Evolutionary conservation across 257 asterid genomes (phyloP), one percentile per base, ranked within the genome.

Genomic region (Lavandula angustifolia): DNA sequence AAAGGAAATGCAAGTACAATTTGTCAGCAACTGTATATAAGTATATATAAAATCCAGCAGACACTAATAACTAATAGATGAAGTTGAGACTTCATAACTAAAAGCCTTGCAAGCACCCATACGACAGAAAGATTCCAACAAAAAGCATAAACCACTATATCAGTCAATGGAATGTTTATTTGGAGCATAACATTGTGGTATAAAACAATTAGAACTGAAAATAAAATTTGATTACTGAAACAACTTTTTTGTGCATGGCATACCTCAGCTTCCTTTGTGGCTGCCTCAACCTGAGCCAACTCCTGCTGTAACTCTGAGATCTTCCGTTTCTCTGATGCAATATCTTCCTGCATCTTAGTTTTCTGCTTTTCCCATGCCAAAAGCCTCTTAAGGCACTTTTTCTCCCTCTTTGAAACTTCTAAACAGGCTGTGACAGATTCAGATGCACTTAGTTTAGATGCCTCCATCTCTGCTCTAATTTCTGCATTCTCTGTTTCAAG

Each of bases 401-500:
- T 94, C 89, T 94, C 99, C 78, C 96, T 85, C 71, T 86, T 90
- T 13, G 87, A 90, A 61, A 87, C 88, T 75, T 87, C 97, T 78
- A 84, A 73, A 65, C 92, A 83, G 38, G 82, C 68, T 4, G 72
- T 74, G 22, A 77, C 92, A 1, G 97, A 94, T 79, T 90, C 97
- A 38, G 97, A 94, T n/a, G 97, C 95, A 54, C 95, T 90, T 55
- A 94, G 54, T 67, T 94, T 90, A 9, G 83, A 82, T 48, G 97
- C 96, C 83, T 90, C 96, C 90, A 90, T 90, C 73, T 90, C 99
- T 0, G 99, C 99, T 78, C 79, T 86, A 54, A 90, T 87, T 66
- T 94, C 99, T 1, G 96, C 96, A 64, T 90, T 94, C 81, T 78
- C 77, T 44, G 46, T 81, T 87, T 92, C 97, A 54, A 89, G 92